Percentiles rank a stretch among this genome's conserved stretches.
Conservation (phyloP, 192 early-diverging fungal species). For the Backusella circina region DNA sequence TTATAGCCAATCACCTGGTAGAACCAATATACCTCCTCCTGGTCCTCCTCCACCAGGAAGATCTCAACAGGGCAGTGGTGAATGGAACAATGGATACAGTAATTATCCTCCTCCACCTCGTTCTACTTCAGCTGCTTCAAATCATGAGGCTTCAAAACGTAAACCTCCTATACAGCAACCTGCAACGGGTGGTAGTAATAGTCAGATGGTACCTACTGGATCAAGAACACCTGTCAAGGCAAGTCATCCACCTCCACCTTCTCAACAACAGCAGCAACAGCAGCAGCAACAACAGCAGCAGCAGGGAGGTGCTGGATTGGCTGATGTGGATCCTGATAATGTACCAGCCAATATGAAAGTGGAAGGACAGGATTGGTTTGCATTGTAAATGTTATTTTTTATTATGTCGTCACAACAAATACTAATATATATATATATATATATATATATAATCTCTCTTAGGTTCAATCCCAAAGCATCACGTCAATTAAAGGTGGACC, state of each 20-base stretch:
- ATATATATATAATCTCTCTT: background rate
- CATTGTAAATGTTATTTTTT: slow-evolving; percentile 56
- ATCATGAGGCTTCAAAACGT: background rate
- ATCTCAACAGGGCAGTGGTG: background rate
- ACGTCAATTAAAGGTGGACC: slow-evolving; percentile 60
- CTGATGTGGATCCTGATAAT: slow-evolving; percentile 77
- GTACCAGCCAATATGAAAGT: slow-evolving; percentile 71
- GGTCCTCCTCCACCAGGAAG: background rate
- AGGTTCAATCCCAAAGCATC: slow-evolving; percentile 66
- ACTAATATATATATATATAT: too few relatives aligned
- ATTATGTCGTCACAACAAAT: too few relatives aligned
- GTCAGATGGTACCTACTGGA: slow-evolving; percentile 1
- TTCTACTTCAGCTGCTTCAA: background rate
- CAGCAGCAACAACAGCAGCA: background rate
- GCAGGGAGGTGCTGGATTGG: slow-evolving; percentile 37
- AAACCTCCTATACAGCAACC: slow-evolving; percentile 8
- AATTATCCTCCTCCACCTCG: background rate
- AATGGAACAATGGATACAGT: background rate
- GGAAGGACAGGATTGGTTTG: slow-evolving; percentile 87
- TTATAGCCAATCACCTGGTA: background rate
- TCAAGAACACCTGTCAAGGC: background rate
- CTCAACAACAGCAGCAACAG: background rate
- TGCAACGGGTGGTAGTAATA: background rate
- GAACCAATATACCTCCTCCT: background rate
- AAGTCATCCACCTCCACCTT: background rate